Evolutionary conservation across 225 moss, liverwort and hornwort genomes (phyloP), one percentile per base, ranked within the genome.

Genomic region (Sphagnum tenellum): DNA sequence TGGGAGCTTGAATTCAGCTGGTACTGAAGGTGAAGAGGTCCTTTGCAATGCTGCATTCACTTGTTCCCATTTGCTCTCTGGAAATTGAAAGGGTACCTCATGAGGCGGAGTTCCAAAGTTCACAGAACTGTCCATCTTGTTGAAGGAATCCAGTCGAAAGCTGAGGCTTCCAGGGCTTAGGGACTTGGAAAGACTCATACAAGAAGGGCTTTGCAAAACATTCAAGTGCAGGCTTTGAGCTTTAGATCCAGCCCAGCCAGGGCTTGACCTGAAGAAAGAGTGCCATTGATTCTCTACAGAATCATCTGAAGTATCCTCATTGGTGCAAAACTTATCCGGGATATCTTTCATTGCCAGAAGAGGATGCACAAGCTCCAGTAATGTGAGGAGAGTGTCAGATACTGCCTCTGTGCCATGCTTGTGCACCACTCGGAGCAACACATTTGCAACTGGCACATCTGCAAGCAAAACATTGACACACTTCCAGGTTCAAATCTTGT

Each of bases 281-380:
- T 75, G 79, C 79, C 79, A 79, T 10, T 72, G 79, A 11, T 56
- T 5, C 50, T 79, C 79, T 59, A 79, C 75, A 48, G 72, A 75
- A 51, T 79, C 79, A 64, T 79, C 79, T 52, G 72, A 75, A 44
- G 79, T 79, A 52, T 72, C 72, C 48, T 64, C 69, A 29, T 29
- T 29, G 29, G 29, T 29, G 29, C 29, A 29, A 29, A 29, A 29
- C 29, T 29, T 29, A 29, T 29, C 29, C 49, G 79, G 79, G 3
- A 64, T 8, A 51, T 70, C 72, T 57, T 75, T 75, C 51, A 64
- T 72, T 55, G 70, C 69, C 13, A 79, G 60, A 54, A 75, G 72
- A 11, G 75, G 79, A 45, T 56, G 66, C 12, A 79, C 73, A 12
- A 79, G 64, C 67, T 75, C 64, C 3, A 79, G 72, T 61, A 79